These are phyloP conservation scores for Saksenaea oblongispora DNA, from an alignment of 371 early-diverging fungal species.

Conservation along the genomic window DNA sequence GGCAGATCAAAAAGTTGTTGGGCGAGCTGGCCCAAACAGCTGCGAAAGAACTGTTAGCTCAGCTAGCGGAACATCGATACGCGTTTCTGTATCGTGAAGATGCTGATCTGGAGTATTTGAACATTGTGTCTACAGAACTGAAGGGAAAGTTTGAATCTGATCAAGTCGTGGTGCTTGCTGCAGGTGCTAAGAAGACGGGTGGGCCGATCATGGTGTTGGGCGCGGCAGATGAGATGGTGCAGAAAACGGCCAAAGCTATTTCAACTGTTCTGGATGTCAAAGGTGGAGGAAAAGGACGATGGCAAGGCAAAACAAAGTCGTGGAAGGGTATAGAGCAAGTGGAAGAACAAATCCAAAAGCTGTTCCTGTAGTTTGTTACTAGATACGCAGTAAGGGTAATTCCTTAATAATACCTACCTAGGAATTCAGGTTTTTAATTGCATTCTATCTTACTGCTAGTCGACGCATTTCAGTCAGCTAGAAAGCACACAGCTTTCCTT, in stretches of 20 bases:
- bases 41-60: conserved; percentile 35
- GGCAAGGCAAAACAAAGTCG: conserved; percentile 65
- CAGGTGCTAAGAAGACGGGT: conserved; percentile 52
- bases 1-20: conserved; percentile 45
- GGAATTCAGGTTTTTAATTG: background rate
- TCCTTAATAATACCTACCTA: background rate
- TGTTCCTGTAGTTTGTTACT: background rate
- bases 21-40: conserved; percentile 52
- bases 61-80: conserved; percentile 29
- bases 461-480: no score
- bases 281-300: conserved; percentile 68
- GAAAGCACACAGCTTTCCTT: no score
- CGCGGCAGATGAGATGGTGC: conserved; percentile 43
- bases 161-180: conserved; percentile 44
- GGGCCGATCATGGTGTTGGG: conserved; percentile 59
- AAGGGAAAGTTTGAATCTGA: conserved; percentile 35
- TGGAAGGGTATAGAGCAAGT: conserved; percentile 54
- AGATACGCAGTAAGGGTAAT: background rate
- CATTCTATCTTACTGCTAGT: no score
- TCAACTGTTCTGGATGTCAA: conserved; percentile 42
- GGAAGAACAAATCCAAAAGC: background rate
- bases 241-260: conserved; percentile 45
- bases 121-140: conserved; percentile 30
- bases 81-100: conserved; percentile 57
- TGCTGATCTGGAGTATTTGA: conserved; percentile 63